Conservation (phyloP, 2,329 filamentous ascomycete genomes). For the Botrytis medusae region DNA sequence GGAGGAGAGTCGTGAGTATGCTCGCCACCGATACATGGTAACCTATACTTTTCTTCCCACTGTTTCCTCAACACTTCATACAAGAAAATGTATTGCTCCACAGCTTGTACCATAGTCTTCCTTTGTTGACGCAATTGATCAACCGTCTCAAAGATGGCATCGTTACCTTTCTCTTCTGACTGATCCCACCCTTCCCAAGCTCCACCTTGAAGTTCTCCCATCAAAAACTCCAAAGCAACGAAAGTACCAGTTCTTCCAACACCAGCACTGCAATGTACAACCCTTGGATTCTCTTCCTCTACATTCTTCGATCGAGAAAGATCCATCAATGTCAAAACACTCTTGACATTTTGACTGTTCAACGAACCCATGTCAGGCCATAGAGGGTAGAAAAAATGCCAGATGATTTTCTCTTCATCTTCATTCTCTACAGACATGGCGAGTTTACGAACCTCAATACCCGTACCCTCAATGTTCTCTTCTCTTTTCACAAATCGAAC, state of each 20-base stretch:
- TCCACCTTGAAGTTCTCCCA: conserved; percentile 77
- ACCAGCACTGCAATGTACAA: conserved; percentile 86
- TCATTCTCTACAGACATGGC: conserved; percentile 48
- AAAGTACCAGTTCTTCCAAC: conserved; percentile 95
- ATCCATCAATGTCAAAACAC: conserved; percentile 68
- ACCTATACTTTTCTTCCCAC: conserved; percentile 64
- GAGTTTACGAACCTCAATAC: conserved; percentile 74
- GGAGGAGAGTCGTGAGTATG: conserved; percentile 28
- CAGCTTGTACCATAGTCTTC: conserved; percentile 92
- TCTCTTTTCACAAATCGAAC: conserved; percentile 59
- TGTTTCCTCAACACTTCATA: conserved; percentile 80
- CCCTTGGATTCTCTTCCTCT: conserved; percentile 65
- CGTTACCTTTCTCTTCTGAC: conserved; percentile 46
- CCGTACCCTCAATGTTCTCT: conserved; percentile 54
- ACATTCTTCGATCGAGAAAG: conserved; percentile 62
- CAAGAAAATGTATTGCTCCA: conserved; percentile 80
- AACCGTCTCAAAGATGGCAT: conserved; percentile 77
- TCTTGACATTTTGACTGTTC: conserved; percentile 62
- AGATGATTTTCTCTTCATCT: conserved; percentile 63
- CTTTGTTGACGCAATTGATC: conserved; percentile 81
- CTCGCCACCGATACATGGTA: conserved; percentile 34
- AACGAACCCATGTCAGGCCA: conserved; percentile 94
- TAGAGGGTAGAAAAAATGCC: conserved; percentile 80
- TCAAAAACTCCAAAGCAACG: conserved; percentile 89
- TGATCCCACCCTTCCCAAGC: conserved; percentile 43